Evolutionary conservation across 495 filamentous ascomycete genomes (phyloP).

Genomic region (Aspergillus incahuasiensis): DNA sequence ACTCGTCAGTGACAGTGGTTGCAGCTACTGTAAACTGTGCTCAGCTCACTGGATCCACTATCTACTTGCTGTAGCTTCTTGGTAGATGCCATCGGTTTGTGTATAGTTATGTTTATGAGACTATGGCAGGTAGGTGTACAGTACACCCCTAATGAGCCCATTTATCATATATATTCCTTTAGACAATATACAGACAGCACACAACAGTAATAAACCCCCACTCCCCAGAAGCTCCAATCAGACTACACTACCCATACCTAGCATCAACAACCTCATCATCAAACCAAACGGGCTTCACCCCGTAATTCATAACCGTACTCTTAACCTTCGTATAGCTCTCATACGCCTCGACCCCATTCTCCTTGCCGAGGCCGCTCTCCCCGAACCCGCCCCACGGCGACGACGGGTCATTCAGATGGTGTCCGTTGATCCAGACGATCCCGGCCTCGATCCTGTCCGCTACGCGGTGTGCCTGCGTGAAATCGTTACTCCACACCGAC

Average conservation of each 20-base stretch:
- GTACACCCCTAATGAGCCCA: too few relatives aligned
- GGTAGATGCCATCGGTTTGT: too few relatives aligned
- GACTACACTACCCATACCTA: slow-evolving; percentile 39
- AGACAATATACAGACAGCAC: too few relatives aligned
- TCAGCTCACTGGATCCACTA: too few relatives aligned
- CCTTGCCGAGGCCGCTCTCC: slow-evolving; percentile 52
- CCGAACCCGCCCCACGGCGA: slow-evolving; percentile 57
- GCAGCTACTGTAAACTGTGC: too few relatives aligned
- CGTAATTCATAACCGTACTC: slow-evolving; percentile 57
- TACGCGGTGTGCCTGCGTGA: slow-evolving; percentile 53
- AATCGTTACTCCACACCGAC: slow-evolving; percentile 55
- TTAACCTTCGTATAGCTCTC: slow-evolving; percentile 54
- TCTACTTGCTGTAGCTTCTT: too few relatives aligned
- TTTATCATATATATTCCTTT: too few relatives aligned
- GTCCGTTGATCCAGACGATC: slow-evolving; percentile 60
- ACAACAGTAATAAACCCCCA: too few relatives aligned
- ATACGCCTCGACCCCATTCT: slow-evolving; percentile 55
- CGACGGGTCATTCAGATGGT: slow-evolving; percentile 58
- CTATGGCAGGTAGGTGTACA: too few relatives aligned
- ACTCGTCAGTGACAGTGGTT: too few relatives aligned
- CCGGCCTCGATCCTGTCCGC: slow-evolving; percentile 53
- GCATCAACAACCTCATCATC: slow-evolving; percentile 34
- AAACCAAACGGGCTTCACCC: slow-evolving; percentile 46
- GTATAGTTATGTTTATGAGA: too few relatives aligned
- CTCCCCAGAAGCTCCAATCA: too few relatives aligned